These are phyloP conservation scores for Xylariaceae sp. DNA, from an alignment of 2,329 filamentous ascomycete species.

Conservation along the genomic window DNA sequence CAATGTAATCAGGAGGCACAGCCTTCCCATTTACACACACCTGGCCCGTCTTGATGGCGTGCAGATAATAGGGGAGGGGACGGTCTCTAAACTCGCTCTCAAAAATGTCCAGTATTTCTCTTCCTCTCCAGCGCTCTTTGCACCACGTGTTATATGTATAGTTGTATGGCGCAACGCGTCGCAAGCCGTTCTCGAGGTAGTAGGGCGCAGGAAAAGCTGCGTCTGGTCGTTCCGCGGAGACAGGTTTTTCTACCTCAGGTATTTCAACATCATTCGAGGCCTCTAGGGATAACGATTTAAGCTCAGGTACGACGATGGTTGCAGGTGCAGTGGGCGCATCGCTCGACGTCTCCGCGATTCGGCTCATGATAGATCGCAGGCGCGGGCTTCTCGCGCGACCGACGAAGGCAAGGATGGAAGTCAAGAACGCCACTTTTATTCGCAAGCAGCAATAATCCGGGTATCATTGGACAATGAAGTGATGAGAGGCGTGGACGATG, in stretches of 20 bases:
- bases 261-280: not conserved
- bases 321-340: conserved; percentile 9
- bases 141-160: conserved; percentile 93
- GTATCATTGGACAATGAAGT: not conserved
- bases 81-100: conserved; percentile 87
- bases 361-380: conserved; percentile 22
- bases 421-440: not conserved
- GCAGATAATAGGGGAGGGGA: conserved; percentile 78
- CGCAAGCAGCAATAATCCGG: not conserved
- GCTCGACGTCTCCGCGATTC: conserved; percentile 6
- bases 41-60: conserved; percentile 73
- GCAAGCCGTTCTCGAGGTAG: conserved; percentile 75
- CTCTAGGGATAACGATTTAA: conserved; percentile 18
- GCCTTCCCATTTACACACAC: conserved; percentile 76
- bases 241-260: conserved; percentile 12
- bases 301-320: conserved; percentile 12
- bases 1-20: conserved; percentile 62
- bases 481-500: not conserved
- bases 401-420: conserved; percentile 5
- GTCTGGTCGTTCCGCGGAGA: conserved; percentile 31
- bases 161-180: conserved; percentile 80
- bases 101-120: conserved; percentile 81
- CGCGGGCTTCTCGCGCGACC: conserved; percentile 2
- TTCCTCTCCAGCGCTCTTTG: conserved; percentile 88
- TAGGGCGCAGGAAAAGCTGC: conserved; percentile 62